Conservation (phyloP, 176 grass and related monocot species). For the Chrysopogon serrulatus region DNA sequence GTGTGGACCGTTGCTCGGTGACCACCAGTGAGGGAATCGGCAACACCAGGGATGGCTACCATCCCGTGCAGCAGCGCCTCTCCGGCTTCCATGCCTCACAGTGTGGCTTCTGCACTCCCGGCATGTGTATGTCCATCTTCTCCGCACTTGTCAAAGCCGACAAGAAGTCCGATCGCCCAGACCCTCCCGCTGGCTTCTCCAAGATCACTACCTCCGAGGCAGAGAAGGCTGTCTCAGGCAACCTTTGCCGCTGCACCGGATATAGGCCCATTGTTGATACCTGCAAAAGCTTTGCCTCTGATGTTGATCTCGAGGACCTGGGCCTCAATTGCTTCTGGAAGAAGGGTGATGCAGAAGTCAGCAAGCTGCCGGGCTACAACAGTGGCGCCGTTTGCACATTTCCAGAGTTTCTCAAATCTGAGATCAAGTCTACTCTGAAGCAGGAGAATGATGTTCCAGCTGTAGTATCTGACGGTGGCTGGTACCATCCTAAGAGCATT, state of each 20-base stretch:
- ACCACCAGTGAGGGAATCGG: slow-evolving; percentile 86
- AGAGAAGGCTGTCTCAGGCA: slow-evolving; percentile 61
- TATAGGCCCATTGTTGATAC: slow-evolving; percentile 71
- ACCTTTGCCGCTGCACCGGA: slow-evolving; percentile 78
- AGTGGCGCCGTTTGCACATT: slow-evolving; percentile 37
- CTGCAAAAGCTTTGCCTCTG: slow-evolving; percentile 83
- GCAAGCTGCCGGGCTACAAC: slow-evolving; percentile 43
- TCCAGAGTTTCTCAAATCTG: slow-evolving; percentile 72
- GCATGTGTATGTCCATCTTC: slow-evolving; percentile 92
- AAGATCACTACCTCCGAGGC: slow-evolving; percentile 63
- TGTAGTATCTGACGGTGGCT: background rate
- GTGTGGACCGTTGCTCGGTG: slow-evolving; percentile 57
- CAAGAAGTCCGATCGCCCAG: slow-evolving; percentile 11
- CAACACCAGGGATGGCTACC: slow-evolving; percentile 68
- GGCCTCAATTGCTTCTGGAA: slow-evolving; percentile 90
- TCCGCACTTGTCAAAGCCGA: slow-evolving; percentile 71
- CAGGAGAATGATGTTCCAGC: background rate
- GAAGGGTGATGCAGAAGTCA: slow-evolving; percentile 35
- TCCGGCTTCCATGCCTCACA: slow-evolving; percentile 88
- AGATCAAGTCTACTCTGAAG: slow-evolving; percentile 32
- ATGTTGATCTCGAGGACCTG: slow-evolving; percentile 82
- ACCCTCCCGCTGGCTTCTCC: slow-evolving; percentile 51
- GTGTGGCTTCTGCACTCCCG: slow-evolving; percentile 90
- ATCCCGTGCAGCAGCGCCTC: slow-evolving; percentile 68
- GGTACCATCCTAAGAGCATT: slow-evolving; percentile 61